Evolutionary conservation across 2,329 filamentous ascomycete species (phyloP).

Genomic region (Neurospora sp.): DNA sequence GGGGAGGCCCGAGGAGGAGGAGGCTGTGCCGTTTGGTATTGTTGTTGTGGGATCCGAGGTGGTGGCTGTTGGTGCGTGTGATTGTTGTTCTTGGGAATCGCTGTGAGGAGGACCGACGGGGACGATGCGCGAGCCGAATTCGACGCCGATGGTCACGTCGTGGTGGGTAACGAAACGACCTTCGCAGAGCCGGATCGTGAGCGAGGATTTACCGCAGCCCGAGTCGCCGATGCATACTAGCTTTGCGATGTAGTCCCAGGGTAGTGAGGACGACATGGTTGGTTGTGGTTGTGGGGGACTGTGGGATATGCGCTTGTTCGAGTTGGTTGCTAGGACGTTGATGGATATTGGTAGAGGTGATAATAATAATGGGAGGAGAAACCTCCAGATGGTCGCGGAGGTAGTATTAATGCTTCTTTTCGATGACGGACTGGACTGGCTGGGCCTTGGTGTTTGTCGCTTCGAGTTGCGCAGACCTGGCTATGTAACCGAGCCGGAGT

Average conservation of each 20-base stretch:
- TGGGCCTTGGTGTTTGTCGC: not conserved
- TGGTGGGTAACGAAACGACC: conserved; percentile 89
- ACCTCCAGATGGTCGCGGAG: not conserved
- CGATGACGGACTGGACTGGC: not conserved
- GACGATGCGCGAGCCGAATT: conserved; percentile 65
- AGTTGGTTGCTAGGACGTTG: not conserved
- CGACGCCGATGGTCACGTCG: conserved; percentile 94
- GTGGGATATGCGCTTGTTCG: not conserved
- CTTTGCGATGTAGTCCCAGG: conserved; percentile 99
- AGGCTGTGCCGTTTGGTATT: not conserved
- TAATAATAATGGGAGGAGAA: not conserved
- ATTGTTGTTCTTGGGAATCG: not conserved
- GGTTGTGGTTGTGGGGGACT: conserved; percentile 3
- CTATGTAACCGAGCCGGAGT: not conserved
- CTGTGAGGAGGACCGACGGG: conserved; percentile 14
- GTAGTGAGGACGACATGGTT: conserved; percentile 50
- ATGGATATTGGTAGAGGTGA: not conserved
- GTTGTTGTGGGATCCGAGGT: not conserved
- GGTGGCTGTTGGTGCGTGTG: not conserved
- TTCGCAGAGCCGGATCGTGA: conserved; percentile 93
- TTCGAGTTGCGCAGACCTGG: not conserved
- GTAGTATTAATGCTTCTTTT: not conserved
- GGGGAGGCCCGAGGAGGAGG: conserved; percentile 35
- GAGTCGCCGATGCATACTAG: conserved; percentile 96
- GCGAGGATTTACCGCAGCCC: conserved; percentile 87